phyloP scores from a whole-genome alignment of 1,139 yeast species.

The Geotrichum reessii region DNA sequence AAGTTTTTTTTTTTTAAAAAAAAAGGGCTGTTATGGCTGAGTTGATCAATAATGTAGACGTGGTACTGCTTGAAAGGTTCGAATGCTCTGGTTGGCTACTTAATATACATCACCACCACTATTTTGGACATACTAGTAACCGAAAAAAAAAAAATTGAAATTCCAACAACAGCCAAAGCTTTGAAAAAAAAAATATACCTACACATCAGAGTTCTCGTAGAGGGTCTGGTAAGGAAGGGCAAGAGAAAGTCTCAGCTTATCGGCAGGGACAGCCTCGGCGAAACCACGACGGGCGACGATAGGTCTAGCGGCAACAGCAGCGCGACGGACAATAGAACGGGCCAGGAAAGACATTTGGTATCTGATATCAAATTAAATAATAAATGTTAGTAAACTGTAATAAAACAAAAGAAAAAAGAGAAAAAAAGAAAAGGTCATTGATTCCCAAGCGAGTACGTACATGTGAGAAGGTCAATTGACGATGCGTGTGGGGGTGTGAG shows the following conservation, averaged over 20 bases:
- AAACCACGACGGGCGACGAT: constrained; percentile 69
- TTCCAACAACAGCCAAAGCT: neutral
- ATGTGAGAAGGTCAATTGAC: neutral
- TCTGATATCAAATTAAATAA: constrained; percentile 19
- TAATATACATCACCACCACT: neutral
- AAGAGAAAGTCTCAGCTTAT: constrained; percentile 78
- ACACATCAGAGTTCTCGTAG: constrained; percentile 44
- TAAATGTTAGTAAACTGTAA: neutral
- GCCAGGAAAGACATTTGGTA: constrained; percentile 23
- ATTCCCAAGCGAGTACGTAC: neutral
- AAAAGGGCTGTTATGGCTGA: neutral
- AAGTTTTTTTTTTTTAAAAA: neutral
- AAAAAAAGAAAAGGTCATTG: neutral
- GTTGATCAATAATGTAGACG: too few relatives aligned
- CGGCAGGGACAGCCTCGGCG: constrained; percentile 81
- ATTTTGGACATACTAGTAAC: neutral
- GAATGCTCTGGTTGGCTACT: constrained; percentile 7
- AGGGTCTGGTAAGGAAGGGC: constrained; percentile 52
- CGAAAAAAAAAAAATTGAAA: neutral
- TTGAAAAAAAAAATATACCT: constrained; percentile 24
- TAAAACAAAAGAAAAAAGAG: neutral
- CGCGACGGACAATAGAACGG: constrained; percentile 27
- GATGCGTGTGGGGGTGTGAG: neutral
- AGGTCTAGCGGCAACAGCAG: constrained; percentile 46
- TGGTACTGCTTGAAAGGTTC: neutral